Evolutionary conservation across 768 basidiomycete species (phyloP), one percentile per base, ranked within the genome.

Genomic region (Crassisporium funariophilum): DNA sequence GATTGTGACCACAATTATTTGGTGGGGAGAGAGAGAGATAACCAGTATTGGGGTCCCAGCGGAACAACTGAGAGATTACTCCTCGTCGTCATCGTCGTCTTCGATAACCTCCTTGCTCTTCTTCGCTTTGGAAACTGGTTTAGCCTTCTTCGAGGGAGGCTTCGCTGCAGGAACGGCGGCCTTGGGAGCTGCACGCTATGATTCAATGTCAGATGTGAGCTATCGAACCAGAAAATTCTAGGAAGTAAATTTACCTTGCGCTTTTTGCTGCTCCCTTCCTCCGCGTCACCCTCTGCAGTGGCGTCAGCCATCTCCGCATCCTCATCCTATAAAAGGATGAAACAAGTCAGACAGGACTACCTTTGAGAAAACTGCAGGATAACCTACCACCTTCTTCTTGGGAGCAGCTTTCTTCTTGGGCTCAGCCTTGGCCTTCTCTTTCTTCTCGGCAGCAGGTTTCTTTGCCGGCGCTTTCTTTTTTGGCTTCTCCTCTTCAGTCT

Each of bases 231-330:
- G 8, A 13, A 33, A 3, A 27, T 27, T 37, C 21, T 20, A 15
- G 35, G 29, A 37, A 10, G 3, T 23, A 35, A 2, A 19, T 29
- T 35, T 56, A 83, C 86, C 82, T 88, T 86, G 68, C 85, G 83
- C 69, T 90, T 91, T 73, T 83, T 87, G 57, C 66, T 68, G 45
- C 60, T 61, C 9, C 79, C 77, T 11, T 74, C 77, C 1, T 75
- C 76, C 4, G 76, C 78, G 9, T 73, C 76, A n/a, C 60, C 73
- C 12, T 69, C 75, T 5, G 56, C 74, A 27, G 65, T 64, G 19
- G 65, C 63, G 15, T 68, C 68, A 20, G 49, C 64, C 66, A 74
- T 72, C 42, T 75, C 49, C 59, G 74, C 59, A 72, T 77, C 73
- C 9, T 71, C 74, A 19, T 50, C 54, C 50, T 70, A 21, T 36